These are phyloP conservation scores for Didymosphaeria variabile DNA, from an alignment of 2,329 filamentous ascomycete species.

Conservation along the genomic window DNA sequence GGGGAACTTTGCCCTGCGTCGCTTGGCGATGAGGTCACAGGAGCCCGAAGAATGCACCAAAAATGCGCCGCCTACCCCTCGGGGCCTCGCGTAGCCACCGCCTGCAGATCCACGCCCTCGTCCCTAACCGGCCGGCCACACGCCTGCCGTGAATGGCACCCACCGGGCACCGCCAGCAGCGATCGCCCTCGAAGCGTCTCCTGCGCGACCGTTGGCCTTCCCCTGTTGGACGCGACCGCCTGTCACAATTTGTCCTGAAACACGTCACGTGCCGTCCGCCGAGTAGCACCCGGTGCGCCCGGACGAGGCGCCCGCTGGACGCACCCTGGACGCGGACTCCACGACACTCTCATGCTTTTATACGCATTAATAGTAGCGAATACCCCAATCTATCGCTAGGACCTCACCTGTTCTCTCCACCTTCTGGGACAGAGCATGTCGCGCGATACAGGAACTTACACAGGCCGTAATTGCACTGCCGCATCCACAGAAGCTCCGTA, in stretches of 20 bases:
- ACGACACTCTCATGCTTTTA: not conserved
- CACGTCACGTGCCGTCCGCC: slow-evolving; percentile 8
- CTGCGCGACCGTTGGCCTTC: slow-evolving; percentile 12
- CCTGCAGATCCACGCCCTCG: slow-evolving; percentile 4
- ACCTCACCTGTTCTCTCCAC: not conserved
- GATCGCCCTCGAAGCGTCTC: slow-evolving; percentile 8
- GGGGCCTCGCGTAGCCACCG: slow-evolving; percentile 1
- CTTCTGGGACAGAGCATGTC: not conserved
- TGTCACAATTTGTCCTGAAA: slow-evolving; percentile 16
- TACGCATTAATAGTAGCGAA: slow-evolving; percentile 2
- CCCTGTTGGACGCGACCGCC: slow-evolving; percentile 4
- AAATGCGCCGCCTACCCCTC: slow-evolving; percentile 8
- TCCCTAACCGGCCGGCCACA: not conserved
- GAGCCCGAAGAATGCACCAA: slow-evolving; percentile 4
- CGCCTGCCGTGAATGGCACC: not conserved
- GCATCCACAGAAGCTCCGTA: not conserved
- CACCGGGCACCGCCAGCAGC: slow-evolving; percentile 5
- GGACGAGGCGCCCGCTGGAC: slow-evolving; percentile 9
- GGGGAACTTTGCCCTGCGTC: slow-evolving; percentile 2
- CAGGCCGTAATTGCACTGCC: not conserved
- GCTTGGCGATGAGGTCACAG: slow-evolving; percentile 20
- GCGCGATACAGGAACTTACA: not conserved
- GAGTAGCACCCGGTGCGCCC: not conserved
- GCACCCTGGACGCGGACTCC: slow-evolving; percentile 11
- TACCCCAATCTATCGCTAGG: not conserved